phyloP scores from a whole-genome alignment of 306 rosid species.

The Oemleria cerasiformis region DNA sequence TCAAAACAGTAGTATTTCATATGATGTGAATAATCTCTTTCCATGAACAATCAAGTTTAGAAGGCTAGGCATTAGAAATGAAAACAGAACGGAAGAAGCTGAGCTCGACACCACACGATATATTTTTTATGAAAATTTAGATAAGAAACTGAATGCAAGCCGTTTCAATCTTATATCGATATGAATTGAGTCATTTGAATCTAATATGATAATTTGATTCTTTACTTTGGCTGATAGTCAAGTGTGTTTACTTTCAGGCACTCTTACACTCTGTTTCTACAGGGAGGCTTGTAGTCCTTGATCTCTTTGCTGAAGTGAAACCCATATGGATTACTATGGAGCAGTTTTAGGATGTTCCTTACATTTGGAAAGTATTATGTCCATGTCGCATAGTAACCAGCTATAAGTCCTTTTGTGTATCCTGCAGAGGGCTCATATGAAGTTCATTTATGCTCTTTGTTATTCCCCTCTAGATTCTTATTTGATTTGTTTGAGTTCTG shows the following conservation, averaged over 20 bases:
- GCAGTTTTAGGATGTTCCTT: conserved; percentile 87
- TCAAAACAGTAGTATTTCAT: neutral
- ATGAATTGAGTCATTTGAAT: too few relatives aligned
- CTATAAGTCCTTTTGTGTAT: neutral
- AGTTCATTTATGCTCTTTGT: neutral
- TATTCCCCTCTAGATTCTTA: neutral
- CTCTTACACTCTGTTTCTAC: conserved; percentile 79
- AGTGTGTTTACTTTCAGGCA: conserved; percentile 53
- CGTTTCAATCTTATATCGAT: neutral
- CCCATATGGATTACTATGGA: conserved; percentile 77
- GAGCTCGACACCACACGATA: too few relatives aligned
- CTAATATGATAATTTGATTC: neutral
- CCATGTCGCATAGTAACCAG: neutral
- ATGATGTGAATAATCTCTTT: too few relatives aligned
- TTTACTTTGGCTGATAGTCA: conserved; percentile 21
- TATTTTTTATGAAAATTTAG: neutral
- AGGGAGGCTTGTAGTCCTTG: conserved; percentile 87
- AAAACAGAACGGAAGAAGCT: too few relatives aligned
- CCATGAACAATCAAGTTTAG: too few relatives aligned
- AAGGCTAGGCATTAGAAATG: too few relatives aligned
- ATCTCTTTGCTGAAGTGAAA: conserved; percentile 87
- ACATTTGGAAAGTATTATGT: conserved; percentile 70
- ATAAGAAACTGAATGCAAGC: neutral
- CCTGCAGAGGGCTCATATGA: neutral
- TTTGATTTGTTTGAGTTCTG: conserved; percentile 20